phyloP scores from a whole-genome alignment of 1,139 yeast genomes.

The Arxiozyma slooffiae region DNA sequence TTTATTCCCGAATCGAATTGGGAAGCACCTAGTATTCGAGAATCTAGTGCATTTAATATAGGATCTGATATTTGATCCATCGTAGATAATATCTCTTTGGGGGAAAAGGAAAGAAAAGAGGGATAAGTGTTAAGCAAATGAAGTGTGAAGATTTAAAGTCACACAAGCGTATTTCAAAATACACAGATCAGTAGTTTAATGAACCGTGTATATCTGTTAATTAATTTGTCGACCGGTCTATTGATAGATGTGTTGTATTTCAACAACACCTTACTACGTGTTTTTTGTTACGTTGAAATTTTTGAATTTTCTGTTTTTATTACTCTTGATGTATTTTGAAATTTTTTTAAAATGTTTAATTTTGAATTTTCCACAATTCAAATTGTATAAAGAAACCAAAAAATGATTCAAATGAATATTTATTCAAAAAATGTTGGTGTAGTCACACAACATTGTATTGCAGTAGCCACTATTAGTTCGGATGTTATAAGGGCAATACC shows the following conservation, averaged over 20 bases:
- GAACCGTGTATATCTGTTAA: background rate
- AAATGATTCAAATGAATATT: too few species aligned
- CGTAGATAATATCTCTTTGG: background rate
- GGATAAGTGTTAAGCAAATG: background rate
- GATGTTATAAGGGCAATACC: background rate
- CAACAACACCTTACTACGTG: too few species aligned
- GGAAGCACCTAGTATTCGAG: constrained; percentile 23
- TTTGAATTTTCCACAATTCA: background rate
- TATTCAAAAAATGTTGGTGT: background rate
- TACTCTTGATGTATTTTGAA: background rate
- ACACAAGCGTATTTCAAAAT: background rate
- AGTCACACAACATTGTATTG: background rate
- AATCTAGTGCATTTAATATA: constrained; percentile 14
- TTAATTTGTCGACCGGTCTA: background rate
- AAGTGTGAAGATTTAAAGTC: background rate
- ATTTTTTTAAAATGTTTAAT: too few species aligned
- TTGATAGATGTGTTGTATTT: too few species aligned
- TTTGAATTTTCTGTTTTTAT: background rate
- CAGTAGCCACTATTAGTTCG: background rate
- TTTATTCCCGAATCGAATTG: constrained; percentile 17
- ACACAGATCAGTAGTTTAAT: background rate
- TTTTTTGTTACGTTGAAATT: too few species aligned
- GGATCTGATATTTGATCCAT: constrained; percentile 4
- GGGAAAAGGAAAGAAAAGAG: background rate
- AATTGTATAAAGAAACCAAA: background rate